These are phyloP conservation scores for Triangularia verruculosa DNA, from an alignment of 2,329 filamentous ascomycete species.

Conservation along the genomic window DNA sequence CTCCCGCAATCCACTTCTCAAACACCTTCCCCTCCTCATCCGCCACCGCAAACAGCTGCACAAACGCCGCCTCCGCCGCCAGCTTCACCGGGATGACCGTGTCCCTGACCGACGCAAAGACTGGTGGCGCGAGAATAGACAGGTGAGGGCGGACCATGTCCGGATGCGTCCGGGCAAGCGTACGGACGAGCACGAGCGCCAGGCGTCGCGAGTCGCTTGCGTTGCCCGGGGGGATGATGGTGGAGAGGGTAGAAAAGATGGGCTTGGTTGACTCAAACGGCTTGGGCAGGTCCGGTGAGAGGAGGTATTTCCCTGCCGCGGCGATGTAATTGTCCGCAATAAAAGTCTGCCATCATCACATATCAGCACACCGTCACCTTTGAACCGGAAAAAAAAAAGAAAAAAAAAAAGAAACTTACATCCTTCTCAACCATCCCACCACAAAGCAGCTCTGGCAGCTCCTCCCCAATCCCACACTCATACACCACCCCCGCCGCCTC, in stretches of 20 bases:
- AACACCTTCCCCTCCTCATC: slow-evolving; percentile 84
- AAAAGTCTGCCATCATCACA: slow-evolving; percentile 57
- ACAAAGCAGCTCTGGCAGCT: slow-evolving; percentile 72
- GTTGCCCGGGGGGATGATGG: slow-evolving; percentile 71
- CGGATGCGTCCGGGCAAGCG: slow-evolving; percentile 73
- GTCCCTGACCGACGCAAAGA: slow-evolving; percentile 90
- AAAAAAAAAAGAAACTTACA: too few species aligned
- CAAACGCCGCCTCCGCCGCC: slow-evolving; percentile 89
- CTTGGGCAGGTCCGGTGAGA: slow-evolving; percentile 62
- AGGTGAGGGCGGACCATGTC: slow-evolving; percentile 82
- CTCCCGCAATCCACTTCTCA: slow-evolving; percentile 79
- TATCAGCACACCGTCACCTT: neutral
- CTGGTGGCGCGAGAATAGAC: slow-evolving; percentile 70
- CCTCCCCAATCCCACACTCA: slow-evolving; percentile 63
- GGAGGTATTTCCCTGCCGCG: slow-evolving; percentile 85
- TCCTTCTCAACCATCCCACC: slow-evolving; percentile 75
- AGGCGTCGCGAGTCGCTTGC: slow-evolving; percentile 82
- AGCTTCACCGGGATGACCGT: slow-evolving; percentile 92
- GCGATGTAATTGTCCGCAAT: slow-evolving; percentile 86
- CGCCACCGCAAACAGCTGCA: slow-evolving; percentile 85
- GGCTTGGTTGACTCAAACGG: slow-evolving; percentile 74
- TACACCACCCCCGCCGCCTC: slow-evolving; percentile 73
- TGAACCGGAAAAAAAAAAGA: too few species aligned
- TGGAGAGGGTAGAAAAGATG: slow-evolving; percentile 75
- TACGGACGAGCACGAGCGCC: slow-evolving; percentile 82